Conservation (phyloP, 768 basidiomycete species). For the Russula earlei region DNA sequence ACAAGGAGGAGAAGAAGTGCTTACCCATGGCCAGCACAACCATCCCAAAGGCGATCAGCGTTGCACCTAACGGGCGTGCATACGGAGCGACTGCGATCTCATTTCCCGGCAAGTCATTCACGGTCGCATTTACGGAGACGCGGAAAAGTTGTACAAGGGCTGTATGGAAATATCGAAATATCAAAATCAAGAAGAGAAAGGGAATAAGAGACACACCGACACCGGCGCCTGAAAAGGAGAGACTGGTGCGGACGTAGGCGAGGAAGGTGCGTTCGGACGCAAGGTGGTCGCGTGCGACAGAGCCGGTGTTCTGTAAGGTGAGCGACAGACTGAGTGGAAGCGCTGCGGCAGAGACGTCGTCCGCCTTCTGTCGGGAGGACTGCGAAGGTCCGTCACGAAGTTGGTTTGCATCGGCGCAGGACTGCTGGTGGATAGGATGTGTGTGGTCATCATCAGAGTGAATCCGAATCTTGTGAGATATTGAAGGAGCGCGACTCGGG, state of each 20-base stretch:
- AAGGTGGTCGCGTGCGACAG: conserved; percentile 44
- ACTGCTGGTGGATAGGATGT: background rate
- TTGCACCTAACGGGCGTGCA: conserved; percentile 39
- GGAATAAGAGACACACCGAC: conserved; percentile 31
- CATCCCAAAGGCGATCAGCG: conserved; percentile 30
- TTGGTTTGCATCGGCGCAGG: background rate
- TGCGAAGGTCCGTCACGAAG: background rate
- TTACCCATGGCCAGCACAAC: conserved; percentile 29
- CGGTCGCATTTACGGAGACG: conserved; percentile 24
- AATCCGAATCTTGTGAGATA: background rate
- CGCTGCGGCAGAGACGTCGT: background rate
- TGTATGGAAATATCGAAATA: conserved; percentile 13
- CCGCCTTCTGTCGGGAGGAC: background rate
- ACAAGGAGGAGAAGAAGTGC: background rate
- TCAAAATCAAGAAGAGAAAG: background rate
- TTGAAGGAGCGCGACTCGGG: background rate
- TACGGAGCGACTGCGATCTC: conserved; percentile 20
- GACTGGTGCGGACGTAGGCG: conserved; percentile 42
- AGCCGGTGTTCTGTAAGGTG: conserved; percentile 37
- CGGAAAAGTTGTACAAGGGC: conserved; percentile 42
- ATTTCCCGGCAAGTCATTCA: conserved; percentile 9
- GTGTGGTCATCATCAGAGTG: background rate
- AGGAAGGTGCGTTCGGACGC: conserved; percentile 43
- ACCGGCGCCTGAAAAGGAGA: conserved; percentile 40
- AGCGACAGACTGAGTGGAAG: conserved; percentile 19